These are phyloP conservation scores for Sporothrix curviconia DNA, from an alignment of 2,329 filamentous ascomycete genomes.

Conservation along the genomic window DNA sequence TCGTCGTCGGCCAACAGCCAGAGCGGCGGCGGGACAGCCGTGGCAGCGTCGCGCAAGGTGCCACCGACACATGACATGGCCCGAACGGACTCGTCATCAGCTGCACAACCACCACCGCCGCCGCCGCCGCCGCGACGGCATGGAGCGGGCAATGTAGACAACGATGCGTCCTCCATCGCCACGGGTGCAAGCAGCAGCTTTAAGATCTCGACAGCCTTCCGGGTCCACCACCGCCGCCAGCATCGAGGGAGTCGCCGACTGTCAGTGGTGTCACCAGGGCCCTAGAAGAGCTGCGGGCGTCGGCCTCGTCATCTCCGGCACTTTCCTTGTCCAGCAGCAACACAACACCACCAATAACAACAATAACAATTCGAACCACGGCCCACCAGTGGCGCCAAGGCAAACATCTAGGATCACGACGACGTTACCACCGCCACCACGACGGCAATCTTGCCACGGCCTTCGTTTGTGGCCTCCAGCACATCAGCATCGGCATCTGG, in stretches of 20 bases:
- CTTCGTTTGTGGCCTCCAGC: slow-evolving; percentile 26
- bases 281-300: slow-evolving; percentile 14
- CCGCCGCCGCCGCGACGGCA: slow-evolving; percentile 27
- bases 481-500: slow-evolving; percentile 27
- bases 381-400: background rate
- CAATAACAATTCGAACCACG: too few relatives aligned
- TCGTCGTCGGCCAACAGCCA: slow-evolving; percentile 41
- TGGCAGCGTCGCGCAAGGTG: slow-evolving; percentile 37
- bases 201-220: slow-evolving; percentile 27
- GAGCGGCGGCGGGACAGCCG: background rate
- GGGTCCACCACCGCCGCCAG: background rate
- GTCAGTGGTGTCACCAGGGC: slow-evolving; percentile 16
- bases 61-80: slow-evolving; percentile 41
- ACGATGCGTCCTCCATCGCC: slow-evolving; percentile 16
- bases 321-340: too few relatives aligned
- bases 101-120: slow-evolving; percentile 34
- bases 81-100: background rate
- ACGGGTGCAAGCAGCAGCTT: slow-evolving; percentile 10
- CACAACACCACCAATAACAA: too few relatives aligned
- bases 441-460: slow-evolving; percentile 16
- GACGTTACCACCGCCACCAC: background rate
- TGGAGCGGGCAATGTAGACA: background rate
- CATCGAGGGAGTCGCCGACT: background rate
- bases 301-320: background rate
- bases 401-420: background rate